Evolutionary conservation across 768 basidiomycete species (phyloP).

Genomic region (Pilatotrama ljubarskyi): DNA sequence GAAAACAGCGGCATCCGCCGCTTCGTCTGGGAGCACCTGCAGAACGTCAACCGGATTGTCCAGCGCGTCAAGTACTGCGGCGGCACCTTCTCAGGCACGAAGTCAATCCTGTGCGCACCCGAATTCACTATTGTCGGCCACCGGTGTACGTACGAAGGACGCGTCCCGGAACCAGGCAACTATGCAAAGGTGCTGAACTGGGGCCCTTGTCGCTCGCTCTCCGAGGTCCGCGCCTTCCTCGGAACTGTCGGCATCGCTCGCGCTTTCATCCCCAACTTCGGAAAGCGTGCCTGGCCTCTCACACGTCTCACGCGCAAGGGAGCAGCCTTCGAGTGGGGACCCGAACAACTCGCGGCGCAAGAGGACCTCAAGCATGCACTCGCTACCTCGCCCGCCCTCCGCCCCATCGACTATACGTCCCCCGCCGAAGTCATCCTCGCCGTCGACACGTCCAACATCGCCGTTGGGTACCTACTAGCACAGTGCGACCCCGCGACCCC

Average conservation of each 20-base stretch:
- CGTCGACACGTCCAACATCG: constrained; percentile 29
- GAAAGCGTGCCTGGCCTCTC: constrained; percentile 22
- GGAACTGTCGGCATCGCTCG: constrained; percentile 26
- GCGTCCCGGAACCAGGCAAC: constrained; percentile 30
- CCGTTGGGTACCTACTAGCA: constrained; percentile 28
- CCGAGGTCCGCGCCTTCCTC: constrained; percentile 30
- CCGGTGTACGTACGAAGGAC: constrained; percentile 37
- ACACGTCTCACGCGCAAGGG: constrained; percentile 24
- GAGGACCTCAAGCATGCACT: constrained; percentile 23
- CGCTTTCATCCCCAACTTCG: constrained; percentile 27
- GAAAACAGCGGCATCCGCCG: constrained; percentile 32
- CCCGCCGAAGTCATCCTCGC: constrained; percentile 22
- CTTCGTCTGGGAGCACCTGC: constrained; percentile 41
- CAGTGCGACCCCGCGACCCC: constrained; percentile 25
- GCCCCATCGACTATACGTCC: constrained; percentile 27
- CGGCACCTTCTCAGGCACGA: constrained; percentile 23
- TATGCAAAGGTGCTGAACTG: constrained; percentile 30
- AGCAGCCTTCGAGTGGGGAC: constrained; percentile 20
- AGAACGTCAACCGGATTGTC: constrained; percentile 37
- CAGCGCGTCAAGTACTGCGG: constrained; percentile 32
- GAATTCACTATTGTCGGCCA: constrained; percentile 37
- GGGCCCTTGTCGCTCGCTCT: constrained; percentile 20
- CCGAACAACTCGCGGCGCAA: constrained; percentile 16
- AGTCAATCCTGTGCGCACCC: neutral
- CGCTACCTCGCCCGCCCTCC: constrained; percentile 16